These are phyloP conservation scores for Quillaja saponaria DNA, from an alignment of 306 rosid species.

Conservation along the genomic window DNA sequence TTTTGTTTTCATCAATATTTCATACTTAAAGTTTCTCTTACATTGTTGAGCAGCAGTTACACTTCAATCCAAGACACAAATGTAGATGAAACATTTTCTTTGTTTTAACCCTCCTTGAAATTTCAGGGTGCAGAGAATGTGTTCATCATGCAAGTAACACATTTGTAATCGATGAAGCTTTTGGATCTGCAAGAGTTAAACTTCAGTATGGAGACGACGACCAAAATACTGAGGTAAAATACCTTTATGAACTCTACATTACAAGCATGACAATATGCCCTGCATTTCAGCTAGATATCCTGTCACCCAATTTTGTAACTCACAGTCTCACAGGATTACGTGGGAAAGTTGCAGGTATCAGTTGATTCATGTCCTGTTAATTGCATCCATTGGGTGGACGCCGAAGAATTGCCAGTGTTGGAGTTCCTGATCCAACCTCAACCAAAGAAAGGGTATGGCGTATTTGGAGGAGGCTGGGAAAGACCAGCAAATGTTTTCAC, in stretches of 20 bases:
- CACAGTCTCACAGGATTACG: conserved; percentile 50
- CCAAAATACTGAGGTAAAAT: conserved; percentile 55
- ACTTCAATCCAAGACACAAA: no score
- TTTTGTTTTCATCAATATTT: not conserved
- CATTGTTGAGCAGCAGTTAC: no score
- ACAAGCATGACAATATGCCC: no score
- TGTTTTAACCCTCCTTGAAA: no score
- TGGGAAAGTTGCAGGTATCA: conserved; percentile 51
- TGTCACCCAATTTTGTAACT: no score
- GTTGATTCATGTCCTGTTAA: conserved; percentile 76
- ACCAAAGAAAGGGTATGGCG: conserved; percentile 64
- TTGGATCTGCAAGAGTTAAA: conserved; percentile 69
- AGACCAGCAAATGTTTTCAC: conserved; percentile 65
- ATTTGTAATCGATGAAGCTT: conserved; percentile 62
- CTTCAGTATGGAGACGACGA: conserved; percentile 70
- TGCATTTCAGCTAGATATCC: no score
- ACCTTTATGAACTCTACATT: not conserved
- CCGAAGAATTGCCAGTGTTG: conserved; percentile 56
- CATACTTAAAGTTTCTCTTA: conserved; percentile 8
- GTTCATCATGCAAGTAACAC: conserved; percentile 68
- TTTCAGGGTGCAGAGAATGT: conserved; percentile 75
- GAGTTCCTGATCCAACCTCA: conserved; percentile 75
- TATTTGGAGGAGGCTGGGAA: conserved; percentile 89
- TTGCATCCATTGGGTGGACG: conserved; percentile 76
- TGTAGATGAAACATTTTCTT: no score